Evolutionary conservation across 257 asterid genomes (phyloP), one percentile per base, ranked within the genome.

Genomic region (Nemophila menziesii): DNA sequence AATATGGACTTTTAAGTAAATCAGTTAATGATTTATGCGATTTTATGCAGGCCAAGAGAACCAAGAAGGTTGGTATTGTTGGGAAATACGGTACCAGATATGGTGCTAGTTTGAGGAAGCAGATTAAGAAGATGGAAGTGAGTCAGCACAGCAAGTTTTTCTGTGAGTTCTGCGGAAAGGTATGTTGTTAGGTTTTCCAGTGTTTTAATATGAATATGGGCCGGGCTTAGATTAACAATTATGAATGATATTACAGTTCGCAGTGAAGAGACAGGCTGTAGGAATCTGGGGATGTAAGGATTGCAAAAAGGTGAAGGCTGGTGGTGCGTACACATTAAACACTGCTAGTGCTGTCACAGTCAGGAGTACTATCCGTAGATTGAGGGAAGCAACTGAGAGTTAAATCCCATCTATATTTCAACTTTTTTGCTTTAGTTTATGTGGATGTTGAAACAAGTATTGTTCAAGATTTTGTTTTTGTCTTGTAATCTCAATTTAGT

Each of bases 51-150:
- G 83, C 96, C 47, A 81, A 86, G 80, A 71, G 92, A 64, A 78
- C 96, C 37, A 86, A 86, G 83, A 78, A 81, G 78, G 87, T 79
- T 1, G 92, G 92, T 3, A 84, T 84, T 60, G 93, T 84, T 7
- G 92, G 96, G 42, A 81, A 85, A 62, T 85, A 85, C 49, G 76
- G 76, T 39, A 69, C 76, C 44, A 58, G 76, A 7, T 69, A 69
- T 48, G 76, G 76, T 9, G 76, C 76, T 46, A 69, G 76, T 56
- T 54, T 69, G 57, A 61, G 76, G 17, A 69, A 69, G 57, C 76
- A 69, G 61, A 69, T 69, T 33, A 69, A 69, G 63, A 69, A 69
- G 56, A 69, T 69, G 76, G 76, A 69, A 57, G 69, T 69, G 44
- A 60, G 69, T 54, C 76, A 69, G 66, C 76, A 69, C 29, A 52